These are phyloP conservation scores for Pseudopyrenochaeta lycopersici DNA, from an alignment of 2,329 filamentous ascomycete genomes.

Conservation along the genomic window DNA sequence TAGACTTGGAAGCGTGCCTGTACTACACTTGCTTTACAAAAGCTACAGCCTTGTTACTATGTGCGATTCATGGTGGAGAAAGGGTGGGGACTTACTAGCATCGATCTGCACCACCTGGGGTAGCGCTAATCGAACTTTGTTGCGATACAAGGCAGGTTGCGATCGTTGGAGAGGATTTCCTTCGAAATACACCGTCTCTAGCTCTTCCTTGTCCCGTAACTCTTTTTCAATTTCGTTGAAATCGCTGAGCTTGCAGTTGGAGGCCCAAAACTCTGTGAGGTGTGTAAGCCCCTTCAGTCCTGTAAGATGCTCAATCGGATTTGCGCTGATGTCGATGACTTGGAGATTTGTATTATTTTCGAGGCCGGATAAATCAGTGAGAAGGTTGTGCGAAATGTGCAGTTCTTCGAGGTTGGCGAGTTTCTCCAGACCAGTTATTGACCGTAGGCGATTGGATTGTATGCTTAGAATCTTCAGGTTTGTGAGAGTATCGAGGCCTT, in stretches of 20 bases:
- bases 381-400: slow-evolving; percentile 94
- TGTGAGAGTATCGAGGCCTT: slow-evolving; percentile 75
- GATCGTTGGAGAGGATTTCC: slow-evolving; percentile 87
- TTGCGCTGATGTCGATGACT: slow-evolving; percentile 89
- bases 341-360: slow-evolving; percentile 61
- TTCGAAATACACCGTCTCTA: slow-evolving; percentile 95
- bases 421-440: slow-evolving; percentile 77
- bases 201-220: slow-evolving; percentile 77
- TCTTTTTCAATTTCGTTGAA: slow-evolving; percentile 84
- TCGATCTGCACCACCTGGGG: slow-evolving; percentile 94
- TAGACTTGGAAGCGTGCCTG: neutral
- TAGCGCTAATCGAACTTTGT: slow-evolving; percentile 88
- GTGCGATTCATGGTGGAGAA: neutral
- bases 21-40: slow-evolving; percentile 30
- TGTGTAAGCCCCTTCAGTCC: slow-evolving; percentile 74
- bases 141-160: slow-evolving; percentile 86
- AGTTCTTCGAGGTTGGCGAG: slow-evolving; percentile 86
- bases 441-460: slow-evolving; percentile 90
- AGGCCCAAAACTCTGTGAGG: slow-evolving; percentile 93
- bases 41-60: slow-evolving; percentile 19
- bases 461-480: slow-evolving; percentile 90
- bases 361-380: slow-evolving; percentile 79
- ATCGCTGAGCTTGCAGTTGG: slow-evolving; percentile 81
- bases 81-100: slow-evolving; percentile 76
- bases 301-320: slow-evolving; percentile 77